Evolutionary conservation across 2,329 filamentous ascomycete species (phyloP), one percentile per base, ranked within the genome.

Genomic region (Colletotrichum viniferum): DNA sequence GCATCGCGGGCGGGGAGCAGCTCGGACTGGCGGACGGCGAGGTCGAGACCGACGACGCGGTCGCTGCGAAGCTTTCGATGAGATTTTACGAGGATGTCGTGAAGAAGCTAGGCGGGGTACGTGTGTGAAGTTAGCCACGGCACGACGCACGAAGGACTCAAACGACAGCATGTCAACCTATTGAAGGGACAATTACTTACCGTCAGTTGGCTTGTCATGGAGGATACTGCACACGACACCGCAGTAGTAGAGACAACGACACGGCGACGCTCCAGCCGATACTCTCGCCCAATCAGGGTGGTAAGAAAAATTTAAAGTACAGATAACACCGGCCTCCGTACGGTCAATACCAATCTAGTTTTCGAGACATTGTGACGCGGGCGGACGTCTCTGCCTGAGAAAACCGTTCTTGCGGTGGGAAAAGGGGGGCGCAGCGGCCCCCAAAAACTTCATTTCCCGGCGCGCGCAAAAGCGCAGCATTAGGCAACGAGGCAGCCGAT

Each of bases 41-140:
- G 12, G 84, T 87, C 66, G 86, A 88, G 79, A 87, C 83, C 7
- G 79, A 82, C 18, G 83, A 85, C 30, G 80, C 81, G 12, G 85
- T 86, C 6, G 86, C 84, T 0, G 83, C 84, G 30, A 81, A 79
- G 56, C 76, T 88, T 38, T 86, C 84, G 5, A 82, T 84, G 79
- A 80, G 77, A 4, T 86, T 87, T 58, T 86, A 87, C 74, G 85
- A 88, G 65, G 80, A 86, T 3, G 86, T 88, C 8, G 87, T 88
- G 26, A 87, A 86, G 78, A 83, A 79, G 58, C 78, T 89, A 24
- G 85, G 83, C 3, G 80, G 81, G 2, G 79, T 87, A 26, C 78
- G 82, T 7, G 82, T 87, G 6, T 87, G 77, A 69, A n/a, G 30
- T 61, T 21, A 61, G 58, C 1, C 58, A 32, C 4, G 26, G n/a